Conservation (phyloP, 2,329 filamentous ascomycete species). For the Huntiella decipiens region DNA sequence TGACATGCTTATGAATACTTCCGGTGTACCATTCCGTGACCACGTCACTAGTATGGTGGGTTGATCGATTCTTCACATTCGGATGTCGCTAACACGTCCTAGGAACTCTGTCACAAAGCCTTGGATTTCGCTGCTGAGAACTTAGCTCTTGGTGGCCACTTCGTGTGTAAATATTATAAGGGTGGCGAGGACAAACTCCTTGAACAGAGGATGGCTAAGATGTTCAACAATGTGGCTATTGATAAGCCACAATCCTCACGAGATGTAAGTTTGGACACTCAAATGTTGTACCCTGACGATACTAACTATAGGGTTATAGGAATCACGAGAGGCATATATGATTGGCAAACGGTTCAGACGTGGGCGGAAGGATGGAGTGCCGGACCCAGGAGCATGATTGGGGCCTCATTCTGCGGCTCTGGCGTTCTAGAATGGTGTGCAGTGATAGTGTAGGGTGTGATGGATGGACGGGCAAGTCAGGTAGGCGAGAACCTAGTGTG, state of each 20-base stretch:
- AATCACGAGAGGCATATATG: constrained; percentile 74
- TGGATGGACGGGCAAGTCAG: too few species aligned
- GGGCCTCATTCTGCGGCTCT: too few species aligned
- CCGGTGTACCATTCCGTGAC: constrained; percentile 68
- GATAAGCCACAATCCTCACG: constrained; percentile 87
- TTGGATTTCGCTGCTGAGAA: constrained; percentile 73
- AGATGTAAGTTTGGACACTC: constrained; percentile 36
- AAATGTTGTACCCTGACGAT: not conserved
- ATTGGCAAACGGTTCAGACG: constrained; percentile 54
- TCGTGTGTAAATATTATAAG: constrained; percentile 96
- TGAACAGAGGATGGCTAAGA: constrained; percentile 50
- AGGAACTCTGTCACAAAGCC: constrained; percentile 78
- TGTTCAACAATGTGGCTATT: constrained; percentile 65
- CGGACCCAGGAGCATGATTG: too few species aligned
- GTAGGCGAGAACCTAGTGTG: too few species aligned
- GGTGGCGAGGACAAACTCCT: constrained; percentile 68
- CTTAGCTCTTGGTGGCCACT: constrained; percentile 64
- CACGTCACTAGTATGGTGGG: constrained; percentile 88
- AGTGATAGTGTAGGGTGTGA: too few species aligned
- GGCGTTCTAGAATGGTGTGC: too few species aligned
- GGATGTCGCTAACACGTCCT: constrained; percentile 6
- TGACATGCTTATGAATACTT: constrained; percentile 99
- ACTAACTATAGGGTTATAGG: constrained; percentile 26
- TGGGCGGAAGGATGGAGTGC: too few species aligned
- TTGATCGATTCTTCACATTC: constrained; percentile 9